Conservation (phyloP, 768 basidiomycete genomes). For the Mycena metata region DNA sequence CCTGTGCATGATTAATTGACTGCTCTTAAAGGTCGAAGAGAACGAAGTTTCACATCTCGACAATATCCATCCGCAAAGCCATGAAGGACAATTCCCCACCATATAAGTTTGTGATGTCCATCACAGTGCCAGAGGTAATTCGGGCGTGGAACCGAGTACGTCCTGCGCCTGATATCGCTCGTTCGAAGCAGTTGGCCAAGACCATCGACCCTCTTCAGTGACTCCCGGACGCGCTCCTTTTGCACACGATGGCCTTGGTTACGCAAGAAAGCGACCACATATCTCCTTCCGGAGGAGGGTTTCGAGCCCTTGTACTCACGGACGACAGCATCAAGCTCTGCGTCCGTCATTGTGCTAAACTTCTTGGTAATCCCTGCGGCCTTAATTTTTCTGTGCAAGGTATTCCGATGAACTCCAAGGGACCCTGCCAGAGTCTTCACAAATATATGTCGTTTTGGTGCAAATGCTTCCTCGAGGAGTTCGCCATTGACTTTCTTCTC, state of each 20-base stretch:
- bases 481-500: conserved; percentile 26
- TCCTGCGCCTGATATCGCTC: conserved; percentile 24
- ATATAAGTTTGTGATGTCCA: no score
- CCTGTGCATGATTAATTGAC: no score
- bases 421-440: conserved; percentile 12
- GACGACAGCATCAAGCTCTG: conserved; percentile 18
- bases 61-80: no score
- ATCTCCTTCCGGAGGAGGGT: conserved; percentile 44
- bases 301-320: conserved; percentile 23
- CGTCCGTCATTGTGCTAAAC: conserved; percentile 10
- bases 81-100: no score
- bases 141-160: conserved; percentile 33
- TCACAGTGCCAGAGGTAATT: no score
- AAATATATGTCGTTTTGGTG: conserved; percentile 19
- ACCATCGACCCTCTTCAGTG: conserved; percentile 41
- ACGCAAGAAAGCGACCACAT: conserved; percentile 40
- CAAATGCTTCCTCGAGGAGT: conserved; percentile 30
- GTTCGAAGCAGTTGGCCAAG: conserved; percentile 39
- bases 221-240: conserved; percentile 30
- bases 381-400: conserved; percentile 4
- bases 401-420: neutral
- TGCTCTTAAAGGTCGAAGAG: no score
- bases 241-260: conserved; percentile 40
- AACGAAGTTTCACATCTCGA: no score
- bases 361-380: conserved; percentile 5